phyloP scores from a whole-genome alignment of 2,329 filamentous ascomycete genomes.

The Fusarium sp. region DNA sequence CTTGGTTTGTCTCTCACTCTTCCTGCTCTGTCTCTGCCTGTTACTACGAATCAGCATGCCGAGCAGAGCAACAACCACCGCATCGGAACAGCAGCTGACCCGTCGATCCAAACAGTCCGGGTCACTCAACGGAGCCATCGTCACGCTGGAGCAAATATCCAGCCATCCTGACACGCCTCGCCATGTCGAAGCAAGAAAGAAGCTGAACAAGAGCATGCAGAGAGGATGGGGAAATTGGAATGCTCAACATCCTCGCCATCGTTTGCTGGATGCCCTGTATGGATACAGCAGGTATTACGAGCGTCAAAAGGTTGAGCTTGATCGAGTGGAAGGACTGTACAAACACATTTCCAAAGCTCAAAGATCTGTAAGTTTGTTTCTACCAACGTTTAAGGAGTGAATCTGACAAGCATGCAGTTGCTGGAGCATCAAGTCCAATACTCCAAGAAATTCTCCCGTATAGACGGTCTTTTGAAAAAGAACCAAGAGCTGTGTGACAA shows the following conservation, averaged over 20 bases:
- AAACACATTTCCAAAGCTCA: slow-evolving; percentile 54
- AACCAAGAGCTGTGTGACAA: slow-evolving; percentile 62
- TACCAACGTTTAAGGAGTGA: rapidly evolving
- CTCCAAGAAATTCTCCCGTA: slow-evolving; percentile 63
- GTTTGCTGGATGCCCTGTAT: slow-evolving; percentile 57
- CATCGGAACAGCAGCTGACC: slow-evolving; percentile 16
- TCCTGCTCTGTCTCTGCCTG: background rate
- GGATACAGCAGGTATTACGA: slow-evolving; percentile 55
- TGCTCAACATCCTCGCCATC: slow-evolving; percentile 55
- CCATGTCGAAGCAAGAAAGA: slow-evolving; percentile 51
- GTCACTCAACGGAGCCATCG: slow-evolving; percentile 34
- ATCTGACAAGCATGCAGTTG: slow-evolving; percentile 49
- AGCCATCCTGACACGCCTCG: slow-evolving; percentile 41
- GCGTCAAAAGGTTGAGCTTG: slow-evolving; percentile 54
- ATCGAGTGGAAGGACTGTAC: slow-evolving; percentile 55
- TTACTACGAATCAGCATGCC: slow-evolving; percentile 6
- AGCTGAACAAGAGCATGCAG: slow-evolving; percentile 50
- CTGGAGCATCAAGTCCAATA: slow-evolving; percentile 71
- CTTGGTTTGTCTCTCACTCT: slow-evolving; percentile 36
- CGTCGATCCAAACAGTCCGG: slow-evolving; percentile 19
- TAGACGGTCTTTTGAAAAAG: slow-evolving; percentile 58
- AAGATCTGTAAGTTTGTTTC: slow-evolving; percentile 33
- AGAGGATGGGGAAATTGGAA: slow-evolving; percentile 52
- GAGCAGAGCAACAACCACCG: background rate
- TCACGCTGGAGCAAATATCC: slow-evolving; percentile 47